Evolutionary conservation across 257 asterid species (phyloP), one percentile per base, ranked within the genome.

Genomic region (Leonotis leonurus): DNA sequence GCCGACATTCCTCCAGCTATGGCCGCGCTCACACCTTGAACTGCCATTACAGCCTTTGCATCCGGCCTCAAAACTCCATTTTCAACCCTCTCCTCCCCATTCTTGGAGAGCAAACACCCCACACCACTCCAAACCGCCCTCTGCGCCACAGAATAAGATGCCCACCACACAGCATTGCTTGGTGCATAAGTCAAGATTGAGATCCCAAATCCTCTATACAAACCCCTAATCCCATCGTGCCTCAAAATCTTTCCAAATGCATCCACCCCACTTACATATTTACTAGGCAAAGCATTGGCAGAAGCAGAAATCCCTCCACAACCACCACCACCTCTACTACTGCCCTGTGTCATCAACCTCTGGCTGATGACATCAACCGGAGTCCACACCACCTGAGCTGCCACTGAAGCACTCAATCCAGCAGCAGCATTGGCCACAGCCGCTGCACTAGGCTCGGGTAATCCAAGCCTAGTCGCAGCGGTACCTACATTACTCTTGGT

Each of bases 311-410:
- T n/a, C 8, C 25, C 46, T 17, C 58, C 77, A n/a, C n/a, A n/a
- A 11, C 62, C 30, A 11, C 62, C 40, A 60, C 60, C 66, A 18
- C 32, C 69, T 21, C 30, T 62, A 5, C 72, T 56, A 10, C 62
- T 25, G 13, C 93, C 83, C 58, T 85, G 94, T 10, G 83, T 83
- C 94, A 85, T 85, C 6, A 85, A 83, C 67, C 94, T 60, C 71
- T 85, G 94, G 85, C 96, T 88, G 55, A 88, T 87, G 5, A 88
- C 96, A 71, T 88, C 96, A 56, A 88, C 78, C 0, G 96, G 96
- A 0, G 93, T 85, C 90, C 94, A 88, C 8, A 88, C 86, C 64
- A 83, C 60, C 46, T 88, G 96, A 0, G 96, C 88, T 0, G 91
- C 85, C 74, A 81, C 62, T 0, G 96, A 81, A 3, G 96, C 96